Evolutionary conservation across 228 moss, liverwort and hornwort genomes (phyloP).

Genomic region (Sphagnum magellanicum): DNA sequence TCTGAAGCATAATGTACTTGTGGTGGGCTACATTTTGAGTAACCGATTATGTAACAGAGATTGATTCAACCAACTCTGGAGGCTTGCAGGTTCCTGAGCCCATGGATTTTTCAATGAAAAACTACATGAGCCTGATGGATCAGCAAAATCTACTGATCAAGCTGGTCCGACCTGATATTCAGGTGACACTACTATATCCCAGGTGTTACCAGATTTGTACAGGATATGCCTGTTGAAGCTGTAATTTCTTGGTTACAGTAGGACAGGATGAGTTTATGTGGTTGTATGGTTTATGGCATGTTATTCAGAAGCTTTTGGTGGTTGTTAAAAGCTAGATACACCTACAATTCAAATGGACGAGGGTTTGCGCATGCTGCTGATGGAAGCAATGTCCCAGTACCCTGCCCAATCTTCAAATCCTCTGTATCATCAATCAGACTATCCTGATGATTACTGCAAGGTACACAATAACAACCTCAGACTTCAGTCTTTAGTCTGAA

Average conservation of each 20-base stretch:
- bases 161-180: conserved; percentile 70
- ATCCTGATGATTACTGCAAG: conserved; percentile 91
- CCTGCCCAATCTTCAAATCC: conserved; percentile 73
- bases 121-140: conserved; percentile 72
- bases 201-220: no score
- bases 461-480: conserved; percentile 10
- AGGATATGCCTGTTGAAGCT: no score
- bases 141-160: conserved; percentile 69
- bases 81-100: conserved; percentile 51
- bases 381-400: conserved; percentile 85
- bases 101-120: conserved; percentile 71
- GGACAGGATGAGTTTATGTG: background rate
- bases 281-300: conserved; percentile 11
- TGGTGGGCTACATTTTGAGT: no score
- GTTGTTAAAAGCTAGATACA: conserved; percentile 30
- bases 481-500: background rate
- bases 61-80: background rate
- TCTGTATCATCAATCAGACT: conserved; percentile 37
- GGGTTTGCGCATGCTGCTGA: conserved; percentile 58
- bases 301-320: no score
- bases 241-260: no score
- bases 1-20: background rate
- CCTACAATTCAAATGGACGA: conserved; percentile 44
- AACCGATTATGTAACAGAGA: background rate
- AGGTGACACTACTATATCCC: conserved; percentile 16